Conservation (phyloP, 345 rosid species). For the Citrus sp. region DNA sequence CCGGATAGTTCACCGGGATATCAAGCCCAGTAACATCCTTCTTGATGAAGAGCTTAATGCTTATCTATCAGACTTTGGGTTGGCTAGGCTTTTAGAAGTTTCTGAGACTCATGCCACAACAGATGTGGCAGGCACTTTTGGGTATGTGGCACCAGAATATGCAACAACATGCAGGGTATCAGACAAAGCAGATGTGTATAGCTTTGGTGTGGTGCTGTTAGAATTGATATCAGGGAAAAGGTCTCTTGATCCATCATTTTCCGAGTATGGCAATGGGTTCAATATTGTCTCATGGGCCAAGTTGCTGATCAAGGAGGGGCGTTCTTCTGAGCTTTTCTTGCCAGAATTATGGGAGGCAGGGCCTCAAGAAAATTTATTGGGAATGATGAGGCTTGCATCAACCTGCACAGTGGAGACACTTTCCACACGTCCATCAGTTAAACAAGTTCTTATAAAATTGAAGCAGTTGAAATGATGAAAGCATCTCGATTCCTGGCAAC, state of each 20-base stretch:
- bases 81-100: slow-evolving; percentile 66
- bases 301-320: slow-evolving; percentile 53
- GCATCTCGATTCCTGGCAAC: neutral
- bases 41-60: slow-evolving; percentile 62
- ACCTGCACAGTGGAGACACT: slow-evolving; percentile 55
- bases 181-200: slow-evolving; percentile 71
- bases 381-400: slow-evolving; percentile 50
- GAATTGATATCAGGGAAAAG: slow-evolving; percentile 65
- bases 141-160: slow-evolving; percentile 76
- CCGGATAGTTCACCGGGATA: slow-evolving; percentile 71
- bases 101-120: slow-evolving; percentile 72
- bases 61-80: slow-evolving; percentile 67
- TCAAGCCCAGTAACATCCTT: slow-evolving; percentile 71
- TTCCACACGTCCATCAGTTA: slow-evolving; percentile 51
- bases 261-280: slow-evolving; percentile 58
- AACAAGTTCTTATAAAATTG: slow-evolving; percentile 50
- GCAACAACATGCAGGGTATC: slow-evolving; percentile 74
- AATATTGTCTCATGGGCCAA: slow-evolving; percentile 64
- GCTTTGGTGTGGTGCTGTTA: slow-evolving; percentile 60
- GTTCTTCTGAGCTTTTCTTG: slow-evolving; percentile 43
- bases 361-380: slow-evolving; percentile 42
- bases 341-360: slow-evolving; percentile 49
- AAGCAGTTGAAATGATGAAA: slow-evolving; percentile 45
- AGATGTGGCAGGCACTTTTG: slow-evolving; percentile 73
- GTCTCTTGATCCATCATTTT: slow-evolving; percentile 69